Conservation (phyloP, 768 basidiomycete genomes). For the Termitomyces sp. region DNA sequence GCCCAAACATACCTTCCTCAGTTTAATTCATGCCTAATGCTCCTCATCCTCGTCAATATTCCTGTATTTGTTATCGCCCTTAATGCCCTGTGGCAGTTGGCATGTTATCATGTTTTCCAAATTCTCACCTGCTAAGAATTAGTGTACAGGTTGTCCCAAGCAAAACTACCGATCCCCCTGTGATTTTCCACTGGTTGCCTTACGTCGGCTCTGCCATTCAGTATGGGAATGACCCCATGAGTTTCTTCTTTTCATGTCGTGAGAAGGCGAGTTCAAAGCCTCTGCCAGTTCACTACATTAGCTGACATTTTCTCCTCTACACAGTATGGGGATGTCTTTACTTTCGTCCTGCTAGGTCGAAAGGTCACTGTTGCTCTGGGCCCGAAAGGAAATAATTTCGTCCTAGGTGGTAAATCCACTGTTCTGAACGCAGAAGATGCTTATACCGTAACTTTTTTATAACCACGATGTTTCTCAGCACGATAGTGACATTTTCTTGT, state of each 20-base stretch:
- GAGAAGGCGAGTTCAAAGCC: slow-evolving; percentile 53
- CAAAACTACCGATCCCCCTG: slow-evolving; percentile 71
- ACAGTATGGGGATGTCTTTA: slow-evolving; percentile 96
- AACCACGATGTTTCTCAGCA: neutral
- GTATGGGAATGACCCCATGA: slow-evolving; percentile 92
- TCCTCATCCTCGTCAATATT: slow-evolving; percentile 55
- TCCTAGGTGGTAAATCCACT: slow-evolving; percentile 89
- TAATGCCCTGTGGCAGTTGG: slow-evolving; percentile 78
- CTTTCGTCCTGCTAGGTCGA: slow-evolving; percentile 86
- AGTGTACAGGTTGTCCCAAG: slow-evolving; percentile 56
- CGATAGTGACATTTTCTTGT: slow-evolving; percentile 1
- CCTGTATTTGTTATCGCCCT: slow-evolving; percentile 64
- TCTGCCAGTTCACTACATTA: neutral
- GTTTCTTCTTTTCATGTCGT: slow-evolving; percentile 75
- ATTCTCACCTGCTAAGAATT: neutral
- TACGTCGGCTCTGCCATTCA: slow-evolving; percentile 82
- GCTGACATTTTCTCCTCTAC: neutral
- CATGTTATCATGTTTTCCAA: slow-evolving; percentile 29
- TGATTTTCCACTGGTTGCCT: slow-evolving; percentile 92
- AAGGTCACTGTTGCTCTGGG: slow-evolving; percentile 89
- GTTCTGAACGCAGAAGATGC: slow-evolving; percentile 95
- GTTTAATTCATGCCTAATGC: slow-evolving; percentile 29
- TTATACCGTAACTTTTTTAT: slow-evolving; percentile 62
- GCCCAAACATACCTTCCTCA: slow-evolving; percentile 34
- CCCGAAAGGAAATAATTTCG: slow-evolving; percentile 87